Percentiles rank a stretch among this genome's conserved stretches.
Conservation (phyloP, 2,329 filamentous ascomycete species). For the Fusarium odoratissimum region DNA sequence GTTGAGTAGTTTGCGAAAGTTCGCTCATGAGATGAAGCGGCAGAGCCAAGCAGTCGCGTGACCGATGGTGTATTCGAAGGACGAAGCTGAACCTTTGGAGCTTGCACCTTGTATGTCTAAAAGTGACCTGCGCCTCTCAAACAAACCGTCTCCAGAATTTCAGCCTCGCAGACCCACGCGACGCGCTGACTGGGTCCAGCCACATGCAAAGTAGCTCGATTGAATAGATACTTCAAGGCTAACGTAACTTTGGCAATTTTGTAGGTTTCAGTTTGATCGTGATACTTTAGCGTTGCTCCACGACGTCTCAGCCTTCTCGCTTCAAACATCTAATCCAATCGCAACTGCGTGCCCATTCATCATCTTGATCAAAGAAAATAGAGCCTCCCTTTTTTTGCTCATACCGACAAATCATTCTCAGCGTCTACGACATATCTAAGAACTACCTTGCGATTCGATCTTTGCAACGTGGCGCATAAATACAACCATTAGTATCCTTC, state of each 20-base stretch:
- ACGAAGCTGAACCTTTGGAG: slow-evolving; percentile 22
- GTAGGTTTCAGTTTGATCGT: slow-evolving; percentile 1
- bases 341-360: slow-evolving; percentile 7
- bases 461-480: not conserved
- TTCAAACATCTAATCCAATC: slow-evolving; percentile 15
- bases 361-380: slow-evolving; percentile 12
- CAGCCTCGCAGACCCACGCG: slow-evolving; percentile 50
- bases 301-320: slow-evolving; percentile 41
- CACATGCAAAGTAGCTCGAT: slow-evolving; percentile 29
- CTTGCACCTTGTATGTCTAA: slow-evolving; percentile 29
- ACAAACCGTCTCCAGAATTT: slow-evolving; percentile 47
- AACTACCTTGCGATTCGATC: not conserved
- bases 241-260: accelerated
- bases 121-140: slow-evolving; percentile 38
- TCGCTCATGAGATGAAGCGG: slow-evolving; percentile 14
- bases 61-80: slow-evolving; percentile 16
- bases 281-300: slow-evolving; percentile 14
- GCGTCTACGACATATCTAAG: not conserved
- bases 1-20: slow-evolving; percentile 2
- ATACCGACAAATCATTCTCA: not conserved
- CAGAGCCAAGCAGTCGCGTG: slow-evolving; percentile 22
- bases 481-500: not conserved
- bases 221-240: slow-evolving; percentile 12
- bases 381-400: not conserved
- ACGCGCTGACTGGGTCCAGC: slow-evolving; percentile 33